These are phyloP conservation scores for Boletus fagicola DNA, from an alignment of 768 basidiomycete genomes.

Conservation along the genomic window DNA sequence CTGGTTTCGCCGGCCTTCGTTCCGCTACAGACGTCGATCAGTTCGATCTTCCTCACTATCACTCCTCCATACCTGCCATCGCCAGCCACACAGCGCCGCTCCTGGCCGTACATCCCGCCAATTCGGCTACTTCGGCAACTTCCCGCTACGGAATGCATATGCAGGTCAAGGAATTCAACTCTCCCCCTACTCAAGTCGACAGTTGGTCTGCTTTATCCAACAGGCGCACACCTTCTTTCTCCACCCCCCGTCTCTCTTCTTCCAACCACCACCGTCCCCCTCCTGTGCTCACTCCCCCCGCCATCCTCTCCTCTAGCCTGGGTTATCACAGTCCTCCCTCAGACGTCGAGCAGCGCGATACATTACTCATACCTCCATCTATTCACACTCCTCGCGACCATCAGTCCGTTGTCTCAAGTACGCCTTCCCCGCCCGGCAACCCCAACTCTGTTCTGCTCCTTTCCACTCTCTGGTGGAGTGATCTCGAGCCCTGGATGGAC, in stretches of 20 bases:
- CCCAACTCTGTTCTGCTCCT: constrained; percentile 37
- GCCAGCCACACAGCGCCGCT: constrained; percentile 6
- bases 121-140: constrained; percentile 28
- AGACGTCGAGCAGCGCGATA: constrained; percentile 25
- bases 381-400: constrained; percentile 20
- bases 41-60: constrained; percentile 13
- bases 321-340: constrained; percentile 17
- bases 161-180: constrained; percentile 38
- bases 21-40: constrained; percentile 34
- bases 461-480: constrained; percentile 80
- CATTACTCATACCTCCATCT: constrained; percentile 13
- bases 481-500: constrained; percentile 96
- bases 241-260: constrained; percentile 34
- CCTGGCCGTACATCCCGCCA: constrained; percentile 15
- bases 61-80: constrained; percentile 10
- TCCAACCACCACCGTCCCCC: constrained; percentile 47
- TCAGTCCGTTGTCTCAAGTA: constrained; percentile 12
- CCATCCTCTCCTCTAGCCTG: constrained; percentile 18
- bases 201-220: constrained; percentile 35
- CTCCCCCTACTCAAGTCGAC: constrained; percentile 24
- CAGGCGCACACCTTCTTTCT: constrained; percentile 31
- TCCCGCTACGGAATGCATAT: constrained; percentile 37
- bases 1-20: constrained; percentile 31
- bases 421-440: constrained; percentile 27
- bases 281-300: constrained; percentile 28